phyloP scores from a whole-genome alignment of 768 basidiomycete genomes.

The Leccinum olivaceopallidum region DNA sequence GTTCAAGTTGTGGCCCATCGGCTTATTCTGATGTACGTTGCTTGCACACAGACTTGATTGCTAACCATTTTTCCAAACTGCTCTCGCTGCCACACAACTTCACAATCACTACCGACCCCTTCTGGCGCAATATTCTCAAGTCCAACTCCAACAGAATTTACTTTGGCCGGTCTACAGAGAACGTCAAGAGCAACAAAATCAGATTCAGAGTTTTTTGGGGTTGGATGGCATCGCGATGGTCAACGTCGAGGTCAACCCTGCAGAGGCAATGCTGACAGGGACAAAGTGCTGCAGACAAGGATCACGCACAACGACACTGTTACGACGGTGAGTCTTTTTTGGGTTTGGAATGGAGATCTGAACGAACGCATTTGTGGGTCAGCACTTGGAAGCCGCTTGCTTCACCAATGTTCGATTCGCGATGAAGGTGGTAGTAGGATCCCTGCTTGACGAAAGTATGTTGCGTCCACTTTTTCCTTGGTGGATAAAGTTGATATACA shows the following conservation, averaged over 20 bases:
- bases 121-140: too few species aligned
- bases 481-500: too few species aligned
- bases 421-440: constrained; percentile 57
- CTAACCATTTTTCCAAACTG: too few species aligned
- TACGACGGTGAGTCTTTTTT: constrained; percentile 39
- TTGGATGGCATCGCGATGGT: constrained; percentile 94
- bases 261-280: constrained; percentile 68
- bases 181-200: too few species aligned
- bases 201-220: constrained; percentile 86
- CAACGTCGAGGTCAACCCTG: constrained; percentile 84
- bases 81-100: too few species aligned
- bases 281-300: constrained; percentile 72
- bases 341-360: not conserved
- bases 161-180: too few species aligned
- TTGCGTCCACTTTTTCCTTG: not conserved
- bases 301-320: constrained; percentile 93
- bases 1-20: too few species aligned
- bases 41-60: too few species aligned
- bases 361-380: constrained; percentile 42
- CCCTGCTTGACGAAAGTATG: constrained; percentile 67
- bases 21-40: too few species aligned
- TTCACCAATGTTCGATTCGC: constrained; percentile 77
- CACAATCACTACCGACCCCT: too few species aligned
- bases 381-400: constrained; percentile 83
- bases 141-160: too few species aligned